These are phyloP conservation scores for Rhodotorula glutinis DNA, from an alignment of 1,284 basidiomycete genomes.

Conservation along the genomic window DNA sequence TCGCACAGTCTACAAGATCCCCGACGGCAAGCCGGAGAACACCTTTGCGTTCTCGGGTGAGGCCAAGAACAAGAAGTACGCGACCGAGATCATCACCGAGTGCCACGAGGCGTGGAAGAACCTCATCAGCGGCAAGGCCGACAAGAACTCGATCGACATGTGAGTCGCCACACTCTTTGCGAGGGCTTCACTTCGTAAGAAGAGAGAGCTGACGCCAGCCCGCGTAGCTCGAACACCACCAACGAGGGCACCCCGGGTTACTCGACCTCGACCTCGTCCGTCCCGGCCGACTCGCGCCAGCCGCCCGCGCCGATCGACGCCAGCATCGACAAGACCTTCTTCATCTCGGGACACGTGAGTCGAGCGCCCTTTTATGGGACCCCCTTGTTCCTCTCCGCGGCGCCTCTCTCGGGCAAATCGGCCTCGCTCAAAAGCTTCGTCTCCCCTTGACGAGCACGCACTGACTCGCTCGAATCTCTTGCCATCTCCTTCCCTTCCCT, in stretches of 20 bases:
- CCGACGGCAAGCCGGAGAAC: constrained; percentile 87
- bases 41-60: constrained; percentile 98
- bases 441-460: no score
- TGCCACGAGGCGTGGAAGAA: constrained; percentile 99
- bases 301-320: constrained; percentile 82
- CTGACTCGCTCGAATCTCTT: background rate
- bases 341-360: constrained; percentile 32
- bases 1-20: constrained; percentile 54
- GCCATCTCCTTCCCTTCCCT: background rate
- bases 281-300: constrained; percentile 77
- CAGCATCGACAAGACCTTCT: constrained; percentile 60
- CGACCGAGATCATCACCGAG: constrained; percentile 97
- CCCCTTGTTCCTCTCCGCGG: no score
- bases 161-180: no score
- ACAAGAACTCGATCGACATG: constrained; percentile 75
- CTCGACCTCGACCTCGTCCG: constrained; percentile 62
- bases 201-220: background rate
- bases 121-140: constrained; percentile 77
- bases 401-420: no score
- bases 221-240: constrained; percentile 58
- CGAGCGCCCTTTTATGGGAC: background rate
- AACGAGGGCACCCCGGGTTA: constrained; percentile 71
- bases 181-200: no score
- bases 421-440: no score
- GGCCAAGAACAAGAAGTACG: constrained; percentile 97